Conservation (phyloP, 2,329 filamentous ascomycete species). For the Fusarium irregulare region DNA sequence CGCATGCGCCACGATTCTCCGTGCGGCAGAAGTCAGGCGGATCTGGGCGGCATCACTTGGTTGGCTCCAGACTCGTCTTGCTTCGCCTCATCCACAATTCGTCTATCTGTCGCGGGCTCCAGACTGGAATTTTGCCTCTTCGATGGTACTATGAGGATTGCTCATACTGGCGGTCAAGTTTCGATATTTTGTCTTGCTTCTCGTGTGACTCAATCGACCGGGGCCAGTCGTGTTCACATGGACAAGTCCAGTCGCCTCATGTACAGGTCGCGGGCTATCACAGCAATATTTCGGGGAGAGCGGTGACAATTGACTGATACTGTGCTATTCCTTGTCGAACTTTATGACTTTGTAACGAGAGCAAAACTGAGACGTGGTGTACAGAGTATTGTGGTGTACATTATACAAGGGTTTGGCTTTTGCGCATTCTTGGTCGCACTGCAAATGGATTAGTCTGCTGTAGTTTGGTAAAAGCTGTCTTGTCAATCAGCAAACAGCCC, state of each 20-base stretch:
- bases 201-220: slow-evolving; percentile 40
- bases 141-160: slow-evolving; percentile 31
- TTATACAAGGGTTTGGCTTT: slow-evolving; percentile 42
- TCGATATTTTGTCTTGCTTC: slow-evolving; percentile 22
- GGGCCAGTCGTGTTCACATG: slow-evolving; percentile 41
- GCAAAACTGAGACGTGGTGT: slow-evolving; percentile 28
- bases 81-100: slow-evolving; percentile 35
- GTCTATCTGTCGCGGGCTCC: slow-evolving; percentile 17
- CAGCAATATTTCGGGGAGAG: slow-evolving; percentile 8
- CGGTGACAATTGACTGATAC: slow-evolving; percentile 30
- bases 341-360: slow-evolving; percentile 22
- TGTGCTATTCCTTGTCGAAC: slow-evolving; percentile 29
- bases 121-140: slow-evolving; percentile 34
- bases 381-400: slow-evolving; percentile 17
- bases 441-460: slow-evolving; percentile 33
- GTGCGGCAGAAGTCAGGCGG: slow-evolving; percentile 30
- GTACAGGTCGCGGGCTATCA: slow-evolving; percentile 30
- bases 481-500: slow-evolving; percentile 26
- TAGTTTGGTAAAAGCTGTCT: slow-evolving; percentile 28
- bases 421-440: slow-evolving; percentile 44
- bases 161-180: slow-evolving; percentile 42
- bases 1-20: slow-evolving; percentile 16
- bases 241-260: slow-evolving; percentile 26
- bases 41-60: slow-evolving; percentile 36
- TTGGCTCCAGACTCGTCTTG: slow-evolving; percentile 30